Evolutionary conservation across 2,329 filamentous ascomycete genomes (phyloP).

Genomic region (Trichoderma koningii): DNA sequence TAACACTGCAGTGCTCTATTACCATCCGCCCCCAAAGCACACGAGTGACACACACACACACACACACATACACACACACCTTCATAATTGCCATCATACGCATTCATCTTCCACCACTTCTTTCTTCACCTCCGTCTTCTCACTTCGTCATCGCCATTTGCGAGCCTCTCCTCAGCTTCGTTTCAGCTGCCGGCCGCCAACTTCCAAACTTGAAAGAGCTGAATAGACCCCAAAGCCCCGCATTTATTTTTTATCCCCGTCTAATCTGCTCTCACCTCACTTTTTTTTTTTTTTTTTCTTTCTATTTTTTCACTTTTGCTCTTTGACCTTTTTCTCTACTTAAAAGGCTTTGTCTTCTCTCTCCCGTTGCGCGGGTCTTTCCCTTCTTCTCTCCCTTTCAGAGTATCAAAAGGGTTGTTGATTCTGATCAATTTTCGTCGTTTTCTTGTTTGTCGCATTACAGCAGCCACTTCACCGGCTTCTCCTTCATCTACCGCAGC

Average conservation of each 20-base stretch:
- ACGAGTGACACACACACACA: too few species aligned
- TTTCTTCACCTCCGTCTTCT: neutral
- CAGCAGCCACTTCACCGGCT: constrained; percentile 21
- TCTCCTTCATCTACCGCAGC: constrained; percentile 22
- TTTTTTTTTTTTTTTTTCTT: neutral
- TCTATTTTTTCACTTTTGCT: neutral
- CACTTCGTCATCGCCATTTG: neutral
- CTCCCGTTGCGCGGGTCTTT: too few species aligned
- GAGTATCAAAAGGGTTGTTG: neutral
- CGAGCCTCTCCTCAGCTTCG: constrained; percentile 16
- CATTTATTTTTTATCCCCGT: constrained; percentile 10
- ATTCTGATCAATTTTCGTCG: constrained; percentile 1
- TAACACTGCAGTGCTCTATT: too few species aligned
- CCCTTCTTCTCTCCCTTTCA: neutral
- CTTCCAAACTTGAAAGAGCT: neutral
- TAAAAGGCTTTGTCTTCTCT: too few species aligned
- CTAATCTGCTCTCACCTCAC: constrained; percentile 4
- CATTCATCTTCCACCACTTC: neutral
- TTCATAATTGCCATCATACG: neutral
- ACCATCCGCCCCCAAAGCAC: too few species aligned
- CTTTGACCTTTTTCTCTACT: neutral
- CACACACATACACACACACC: neutral
- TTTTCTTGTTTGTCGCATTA: neutral
- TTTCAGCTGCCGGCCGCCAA: constrained; percentile 5
- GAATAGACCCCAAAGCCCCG: constrained; percentile 24